Base-by-base conservation (phyloP, 805 yeast species). In the Zygoascus ofunaensis region DNA sequence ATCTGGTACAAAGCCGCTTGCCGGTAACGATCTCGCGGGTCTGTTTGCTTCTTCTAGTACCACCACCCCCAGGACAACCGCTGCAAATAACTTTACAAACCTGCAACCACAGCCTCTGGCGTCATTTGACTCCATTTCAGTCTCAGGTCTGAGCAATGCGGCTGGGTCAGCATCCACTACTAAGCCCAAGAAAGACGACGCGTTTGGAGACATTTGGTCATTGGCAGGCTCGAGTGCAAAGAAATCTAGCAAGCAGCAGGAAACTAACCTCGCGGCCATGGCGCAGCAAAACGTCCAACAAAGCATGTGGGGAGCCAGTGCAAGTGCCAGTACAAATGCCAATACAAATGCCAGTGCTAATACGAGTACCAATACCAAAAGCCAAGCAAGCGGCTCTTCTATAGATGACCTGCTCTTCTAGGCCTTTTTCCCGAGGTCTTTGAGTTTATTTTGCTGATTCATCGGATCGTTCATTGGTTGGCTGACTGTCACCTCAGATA, bases 121-220 rank as follows among this genome's bases (percentile, higher is more conserved):
- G 36, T 44, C 14, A 39, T n/a, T n/a, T n/a, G n/a, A 51, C 7
- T 41, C 57, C 12, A 24, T 28, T 33, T 19, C 42, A n/a, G 38
- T 7, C 23, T 37, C 34, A 18, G 35, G 15, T 18, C 22, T 10
- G 7, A 26, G 12, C 12, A 26, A 12, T 26, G 30, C 39, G 3
- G 24, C 43, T 19, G 17, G 15, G 15, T 28, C 43, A 22, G 26
- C 26, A n/a, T 34, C 43, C 4, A 14, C 46, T 4, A n/a, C 39
- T 10, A 38, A 55, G 10, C 43, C 58, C 2, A 42, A 55, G 15
- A 49, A 54, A 44, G 52, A 49, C 43, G 71, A 67, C 46, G 64
- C 63, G 3, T 67, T 67, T 50, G 68, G 68, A 28, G 63, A 66
- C 28, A 51, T 67, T 39, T 67, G 71, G 71, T 41, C 58, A 26